phyloP scores from a whole-genome alignment of 495 filamentous ascomycete species.

The Aspergillus steynii region DNA sequence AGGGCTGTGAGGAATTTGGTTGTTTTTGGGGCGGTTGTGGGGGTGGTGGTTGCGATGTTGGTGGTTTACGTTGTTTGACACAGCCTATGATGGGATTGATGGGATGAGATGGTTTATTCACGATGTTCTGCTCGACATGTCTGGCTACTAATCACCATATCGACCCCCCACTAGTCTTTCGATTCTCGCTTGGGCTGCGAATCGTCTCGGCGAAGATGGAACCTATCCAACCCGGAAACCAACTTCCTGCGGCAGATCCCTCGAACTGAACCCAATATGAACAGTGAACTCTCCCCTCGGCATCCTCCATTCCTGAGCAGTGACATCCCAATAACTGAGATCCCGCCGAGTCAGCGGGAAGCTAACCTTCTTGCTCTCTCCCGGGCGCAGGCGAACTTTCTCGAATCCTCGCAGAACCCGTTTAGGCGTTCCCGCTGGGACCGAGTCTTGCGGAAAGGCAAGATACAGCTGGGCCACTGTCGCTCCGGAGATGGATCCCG shows the following conservation, averaged over 20 bases:
- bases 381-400: constrained; percentile 57
- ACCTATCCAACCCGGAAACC: neutral
- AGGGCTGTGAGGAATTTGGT: too few species aligned
- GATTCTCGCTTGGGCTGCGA: too few species aligned
- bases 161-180: too few species aligned
- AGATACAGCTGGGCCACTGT: constrained; percentile 60
- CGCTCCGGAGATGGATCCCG: constrained; percentile 48
- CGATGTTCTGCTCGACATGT: too few species aligned
- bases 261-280: constrained; percentile 10
- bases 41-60: too few species aligned
- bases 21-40: too few species aligned
- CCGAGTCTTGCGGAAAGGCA: constrained; percentile 13
- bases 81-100: too few species aligned
- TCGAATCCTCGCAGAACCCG: constrained; percentile 69
- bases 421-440: constrained; percentile 11
- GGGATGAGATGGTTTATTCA: too few species aligned
- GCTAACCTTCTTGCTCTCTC: constrained; percentile 50
- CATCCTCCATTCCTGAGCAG: constrained; percentile 72
- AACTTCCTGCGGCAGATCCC: neutral
- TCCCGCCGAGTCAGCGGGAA: constrained; percentile 71
- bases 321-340: constrained; percentile 71
- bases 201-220: too few species aligned
- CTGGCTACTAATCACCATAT: too few species aligned
- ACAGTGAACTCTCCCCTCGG: constrained; percentile 30
- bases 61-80: too few species aligned